phyloP scores from a whole-genome alignment of 768 basidiomycete species.

The Suillus subaureus region DNA sequence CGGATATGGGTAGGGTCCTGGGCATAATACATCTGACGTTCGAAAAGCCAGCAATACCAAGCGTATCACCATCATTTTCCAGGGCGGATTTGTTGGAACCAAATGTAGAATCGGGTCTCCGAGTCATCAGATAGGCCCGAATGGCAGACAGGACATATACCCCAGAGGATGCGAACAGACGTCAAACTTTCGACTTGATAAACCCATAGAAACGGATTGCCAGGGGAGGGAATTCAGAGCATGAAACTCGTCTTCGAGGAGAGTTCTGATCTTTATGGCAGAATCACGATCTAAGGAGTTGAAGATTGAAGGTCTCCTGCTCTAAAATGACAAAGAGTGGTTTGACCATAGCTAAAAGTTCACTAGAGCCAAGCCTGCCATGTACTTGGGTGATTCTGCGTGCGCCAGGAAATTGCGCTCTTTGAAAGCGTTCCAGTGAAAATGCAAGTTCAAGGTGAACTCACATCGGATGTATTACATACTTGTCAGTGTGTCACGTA shows the following conservation, averaged over 20 bases:
- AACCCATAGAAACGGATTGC: slow-evolving; percentile 16
- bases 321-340: not conserved
- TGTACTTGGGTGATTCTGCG: not conserved
- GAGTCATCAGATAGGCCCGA: slow-evolving; percentile 33
- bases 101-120: slow-evolving; percentile 51
- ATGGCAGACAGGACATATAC: slow-evolving; percentile 58
- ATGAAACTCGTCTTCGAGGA: slow-evolving; percentile 75
- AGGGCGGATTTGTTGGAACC: slow-evolving; percentile 84
- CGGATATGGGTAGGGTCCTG: slow-evolving; percentile 56
- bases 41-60: slow-evolving; percentile 52
- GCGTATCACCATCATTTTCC: slow-evolving; percentile 67
- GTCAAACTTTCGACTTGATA: slow-evolving; percentile 64
- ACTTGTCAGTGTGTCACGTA: not conserved
- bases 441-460: no score
- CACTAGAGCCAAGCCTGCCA: not conserved
- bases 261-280: slow-evolving; percentile 86
- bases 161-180: slow-evolving; percentile 79
- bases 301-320: slow-evolving; percentile 29
- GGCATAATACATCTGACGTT: slow-evolving; percentile 75
- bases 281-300: slow-evolving; percentile 77
- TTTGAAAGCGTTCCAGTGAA: no score
- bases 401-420: no score
- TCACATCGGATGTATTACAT: not conserved
- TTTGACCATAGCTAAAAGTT: not conserved
- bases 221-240: slow-evolving; percentile 35